Evolutionary conservation across 495 filamentous ascomycete species (phyloP), one percentile per base, ranked within the genome.

Genomic region (Penicillium arizonense): DNA sequence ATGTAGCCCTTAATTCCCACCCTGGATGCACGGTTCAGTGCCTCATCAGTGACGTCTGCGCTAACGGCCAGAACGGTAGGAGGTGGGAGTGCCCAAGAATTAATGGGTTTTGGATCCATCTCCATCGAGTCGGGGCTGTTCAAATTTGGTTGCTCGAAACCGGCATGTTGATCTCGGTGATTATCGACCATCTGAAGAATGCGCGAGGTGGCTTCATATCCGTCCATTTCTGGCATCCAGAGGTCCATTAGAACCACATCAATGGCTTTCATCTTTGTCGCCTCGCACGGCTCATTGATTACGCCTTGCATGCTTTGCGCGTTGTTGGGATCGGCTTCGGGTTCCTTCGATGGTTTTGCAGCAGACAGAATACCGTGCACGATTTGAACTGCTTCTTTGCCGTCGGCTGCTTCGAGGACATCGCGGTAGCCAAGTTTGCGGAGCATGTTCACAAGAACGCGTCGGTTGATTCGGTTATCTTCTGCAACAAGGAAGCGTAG

Each of bases 211-310:
- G 88, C 88, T 63, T 91, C 83, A 50, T 89, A 91, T 3, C 89
- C 89, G 59, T 92, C 88, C 82, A 90, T 88, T 50, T 82, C 76
- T 2, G 88, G 89, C 88, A 92, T 92, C 88, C 88, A 92, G 5
- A 92, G 77, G 66, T 92, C 88, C 89, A 92, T 92, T 24, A 91
- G 66, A 18, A 92, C 76, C 1, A 87, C 76, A 62, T 90, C 82
- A 52, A 91, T 82, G 5, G 72, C 58, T 47, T 73, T 77, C 24
- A 70, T 42, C 48, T 61, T 69, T 39, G 62, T 54, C 8, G 16
- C 3, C n/a, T 26, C 16, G 20, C n/a, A 39, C 28, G 36, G n/a
- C 45, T 52, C 14, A 28, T 48, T 5, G 41, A 58, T 49, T 47
- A 45, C 32, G 3, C 16, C 44, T 33, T 54, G 44, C 23, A 37